Percentiles rank a stretch among this genome's conserved stretches.
These are phyloP conservation scores for Fusarium tjaetaba DNA, from an alignment of 2,329 filamentous ascomycete species.

Conservation along the genomic window DNA sequence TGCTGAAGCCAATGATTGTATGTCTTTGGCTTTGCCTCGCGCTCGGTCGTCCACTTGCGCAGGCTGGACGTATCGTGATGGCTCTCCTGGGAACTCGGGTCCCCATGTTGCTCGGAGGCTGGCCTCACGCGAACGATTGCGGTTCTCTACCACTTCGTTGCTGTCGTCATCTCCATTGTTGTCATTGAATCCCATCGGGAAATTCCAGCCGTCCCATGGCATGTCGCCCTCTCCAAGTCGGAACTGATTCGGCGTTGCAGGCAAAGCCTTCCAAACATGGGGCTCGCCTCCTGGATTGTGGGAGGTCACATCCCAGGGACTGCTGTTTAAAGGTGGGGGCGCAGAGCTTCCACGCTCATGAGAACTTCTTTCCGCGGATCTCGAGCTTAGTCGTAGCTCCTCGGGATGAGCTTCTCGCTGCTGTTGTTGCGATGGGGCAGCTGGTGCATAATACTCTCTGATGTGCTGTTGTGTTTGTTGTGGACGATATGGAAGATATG, in stretches of 20 bases:
- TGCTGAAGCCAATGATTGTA: slow-evolving; percentile 61
- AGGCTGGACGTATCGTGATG: background rate
- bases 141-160: background rate
- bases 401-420: background rate
- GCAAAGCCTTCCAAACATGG: slow-evolving; percentile 56
- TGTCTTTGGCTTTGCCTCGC: slow-evolving; percentile 47
- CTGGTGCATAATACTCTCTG: slow-evolving; percentile 27
- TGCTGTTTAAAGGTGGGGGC: slow-evolving; percentile 59
- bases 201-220: slow-evolving; percentile 55
- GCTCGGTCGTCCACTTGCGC: slow-evolving; percentile 46
- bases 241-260: slow-evolving; percentile 49
- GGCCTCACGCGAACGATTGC: slow-evolving; percentile 14
- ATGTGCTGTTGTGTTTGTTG: slow-evolving; percentile 20
- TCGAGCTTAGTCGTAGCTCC: slow-evolving; percentile 27
- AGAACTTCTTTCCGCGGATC: slow-evolving; percentile 40
- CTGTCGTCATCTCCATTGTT: slow-evolving; percentile 11
- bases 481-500: slow-evolving; percentile 21
- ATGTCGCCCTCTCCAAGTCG: slow-evolving; percentile 58
- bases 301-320: slow-evolving; percentile 56
- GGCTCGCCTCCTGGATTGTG: slow-evolving; percentile 34
- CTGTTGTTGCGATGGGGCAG: background rate
- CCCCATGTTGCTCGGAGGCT: slow-evolving; percentile 36
- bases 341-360: slow-evolving; percentile 60
- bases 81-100: slow-evolving; percentile 24
- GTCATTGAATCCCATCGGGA: slow-evolving; percentile 38